Conservation (phyloP, 1,284 basidiomycete genomes). For the Ganoderma lucidum region DNA sequence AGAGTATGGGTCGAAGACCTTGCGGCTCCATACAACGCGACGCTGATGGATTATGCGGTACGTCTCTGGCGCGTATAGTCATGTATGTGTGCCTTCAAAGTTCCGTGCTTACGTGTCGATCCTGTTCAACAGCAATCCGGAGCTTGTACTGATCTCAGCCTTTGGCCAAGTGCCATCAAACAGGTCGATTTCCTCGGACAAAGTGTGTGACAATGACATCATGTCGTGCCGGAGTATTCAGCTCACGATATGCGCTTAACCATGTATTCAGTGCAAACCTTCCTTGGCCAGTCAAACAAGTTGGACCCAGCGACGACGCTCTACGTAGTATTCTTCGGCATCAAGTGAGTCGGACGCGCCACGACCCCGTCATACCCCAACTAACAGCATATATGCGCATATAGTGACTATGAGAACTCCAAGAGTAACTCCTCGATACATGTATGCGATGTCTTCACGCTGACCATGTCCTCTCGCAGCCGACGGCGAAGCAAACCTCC, state of each 20-base stretch:
- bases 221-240: not conserved
- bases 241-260: not conserved
- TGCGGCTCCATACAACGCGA: slow-evolving; percentile 42
- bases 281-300: slow-evolving; percentile 42
- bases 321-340: slow-evolving; percentile 48
- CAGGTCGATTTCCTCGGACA: slow-evolving; percentile 47
- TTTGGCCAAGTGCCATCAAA: slow-evolving; percentile 41
- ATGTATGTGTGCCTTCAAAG: too few species aligned
- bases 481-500: slow-evolving; percentile 44
- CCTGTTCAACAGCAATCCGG: slow-evolving; percentile 39
- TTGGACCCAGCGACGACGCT: slow-evolving; percentile 45
- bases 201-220: slow-evolving; percentile 32
- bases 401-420: slow-evolving; percentile 42
- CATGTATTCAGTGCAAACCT: slow-evolving; percentile 36
- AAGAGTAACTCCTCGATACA: slow-evolving; percentile 31
- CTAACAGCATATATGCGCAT: not conserved
- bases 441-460: not conserved
- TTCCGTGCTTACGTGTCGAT: not conserved
- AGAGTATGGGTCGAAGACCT: slow-evolving; percentile 47
- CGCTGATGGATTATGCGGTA: slow-evolving; percentile 54
- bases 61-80: slow-evolving; percentile 20
- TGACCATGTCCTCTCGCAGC: slow-evolving; percentile 21
- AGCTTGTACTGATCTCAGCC: slow-evolving; percentile 44
- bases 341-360: slow-evolving; percentile 41
- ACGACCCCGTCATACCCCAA: not conserved